Evolutionary conservation across 1,284 basidiomycete species (phyloP), one percentile per base, ranked within the genome.

Genomic region (Amylostereum areolatum): DNA sequence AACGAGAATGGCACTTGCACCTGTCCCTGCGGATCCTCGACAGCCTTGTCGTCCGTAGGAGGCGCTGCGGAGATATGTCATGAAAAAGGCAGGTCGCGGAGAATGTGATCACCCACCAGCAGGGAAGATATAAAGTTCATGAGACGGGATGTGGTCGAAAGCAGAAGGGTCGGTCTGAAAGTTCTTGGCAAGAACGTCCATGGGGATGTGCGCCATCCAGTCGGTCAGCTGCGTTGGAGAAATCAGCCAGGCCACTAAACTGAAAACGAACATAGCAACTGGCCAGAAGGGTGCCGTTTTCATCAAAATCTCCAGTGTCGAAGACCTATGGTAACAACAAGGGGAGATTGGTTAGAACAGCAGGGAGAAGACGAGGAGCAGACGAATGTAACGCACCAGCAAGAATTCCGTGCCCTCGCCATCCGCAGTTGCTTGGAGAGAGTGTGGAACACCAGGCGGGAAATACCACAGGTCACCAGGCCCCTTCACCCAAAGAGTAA

Each of bases 91-190:
- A n/a, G 12, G 12, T n/a, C 7, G 12, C 5, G n/a, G 27, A n/a
- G 7, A 12, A n/a, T 7, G n/a, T 18, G 37, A 39, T 5, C n/a
- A 25, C 37, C 71, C 56, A 81, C 78, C 56, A 48, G 72, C 70
- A 3, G 81, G 81, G 72, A 86, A 87, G 52, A 85, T 85, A 64
- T 83, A 85, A 43, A 86, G 70, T 59, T 85, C 75, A 47, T 77
- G 53, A 4, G 69, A 66, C 2, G 81, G 83, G 51, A 85, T 74
- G 53, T 78, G 70, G 43, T 73, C 69, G 61, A 85, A 85, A 1
- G 75, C 75, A 3, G 72, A 68, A 30, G 73, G 63, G 52, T 72
- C 69, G 10, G 73, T 70, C 57, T 78, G 72, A 70, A 88, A 86
- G 64, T 87, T 88, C 68, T 85, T 85, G 45, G 79, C 78, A 29